Base-by-base conservation (phyloP, 768 basidiomycete species). In the Daedaleopsis sinensis region DNA sequence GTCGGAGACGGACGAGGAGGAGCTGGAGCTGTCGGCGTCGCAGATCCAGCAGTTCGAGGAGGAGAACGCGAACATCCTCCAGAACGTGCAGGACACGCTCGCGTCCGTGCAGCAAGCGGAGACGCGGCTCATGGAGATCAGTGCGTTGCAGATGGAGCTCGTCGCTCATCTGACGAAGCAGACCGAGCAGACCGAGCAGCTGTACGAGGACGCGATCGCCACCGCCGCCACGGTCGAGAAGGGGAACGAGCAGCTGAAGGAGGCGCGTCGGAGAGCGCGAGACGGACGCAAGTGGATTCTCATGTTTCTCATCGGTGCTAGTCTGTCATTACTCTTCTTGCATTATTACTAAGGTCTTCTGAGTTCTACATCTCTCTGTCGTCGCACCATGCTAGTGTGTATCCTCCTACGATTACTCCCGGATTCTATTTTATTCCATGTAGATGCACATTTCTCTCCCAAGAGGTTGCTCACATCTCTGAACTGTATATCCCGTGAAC, bases 151-250 rank as follows among this genome's bases (percentile, higher is more conserved):
- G 79, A 89, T 91, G 78, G 93, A 98, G 74, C 81, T 99, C 66
- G 87, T 97, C 52, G 79, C 84, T 15, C 94, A 98, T 71, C 81
- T 99, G 43, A 89, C 90, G 38, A 84, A 80, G 68, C 97, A 99
- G 80, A 91, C 91, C 2, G 96, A 96, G 77, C 75, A 95, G 66
- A 94, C 95, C 11, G 96, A 98, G 69, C 87, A 93, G 73, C 77
- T 99, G 62, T 97, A 94, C 71, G 94, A 97, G 67, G 96, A 99
- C 70, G 96, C 94, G 10, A 89, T 97, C 56, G 85, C 90, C 1
- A 92, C 91, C 32, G 90, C 93, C 12, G 87, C 85, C 9, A 90
- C 87, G 50, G 88, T 98, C 42, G 91, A 91, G 67, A 91, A 90
- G 73, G 95, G 96, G 37, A 98, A 98, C 67, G 79, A 83, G 46